A percentile compares a stretch with the other conserved stretches of the same genome.
These are phyloP conservation scores for Purpureocillium lavendulum DNA, from an alignment of 2,329 filamentous ascomycete genomes.

Conservation along the genomic window DNA sequence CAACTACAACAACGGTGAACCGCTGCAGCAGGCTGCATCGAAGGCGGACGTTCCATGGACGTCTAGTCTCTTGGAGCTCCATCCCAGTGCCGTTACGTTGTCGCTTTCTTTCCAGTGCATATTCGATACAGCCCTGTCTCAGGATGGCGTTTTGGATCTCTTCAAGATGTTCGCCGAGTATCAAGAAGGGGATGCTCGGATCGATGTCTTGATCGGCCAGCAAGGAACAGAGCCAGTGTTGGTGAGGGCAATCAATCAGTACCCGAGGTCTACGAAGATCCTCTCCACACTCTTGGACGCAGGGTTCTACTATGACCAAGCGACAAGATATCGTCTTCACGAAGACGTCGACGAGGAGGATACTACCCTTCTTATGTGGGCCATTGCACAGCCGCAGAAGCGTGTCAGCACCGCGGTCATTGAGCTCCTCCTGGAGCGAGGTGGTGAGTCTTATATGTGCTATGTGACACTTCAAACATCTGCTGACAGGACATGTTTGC, in stretches of 20 bases:
- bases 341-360: slow-evolving; percentile 42
- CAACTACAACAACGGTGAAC: slow-evolving; percentile 44
- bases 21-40: slow-evolving; percentile 44
- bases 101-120: slow-evolving; percentile 47
- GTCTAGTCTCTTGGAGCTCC: slow-evolving; percentile 37
- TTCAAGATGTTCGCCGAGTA: slow-evolving; percentile 44
- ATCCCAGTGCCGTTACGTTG: slow-evolving; percentile 41
- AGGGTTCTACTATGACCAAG: slow-evolving; percentile 53
- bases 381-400: slow-evolving; percentile 54
- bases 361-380: slow-evolving; percentile 52
- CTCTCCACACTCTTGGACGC: slow-evolving; percentile 44
- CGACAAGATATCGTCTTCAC: slow-evolving; percentile 31
- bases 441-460: slow-evolving; percentile 16
- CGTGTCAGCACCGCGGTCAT: slow-evolving; percentile 51
- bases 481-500: slow-evolving; percentile 11
- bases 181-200: slow-evolving; percentile 33
- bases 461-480: slow-evolving; percentile 2
- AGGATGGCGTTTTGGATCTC: slow-evolving; percentile 41
- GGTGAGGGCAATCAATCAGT: slow-evolving; percentile 43
- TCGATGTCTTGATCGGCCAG: slow-evolving; percentile 41
- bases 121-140: slow-evolving; percentile 40
- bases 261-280: slow-evolving; percentile 46
- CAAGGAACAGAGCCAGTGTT: slow-evolving; percentile 38
- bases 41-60: slow-evolving; percentile 42
- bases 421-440: slow-evolving; percentile 43